A percentile compares a stretch with the other conserved stretches of the same genome.
phyloP scores from a whole-genome alignment of 768 basidiomycete species.

The Cubamyces lactineus region DNA sequence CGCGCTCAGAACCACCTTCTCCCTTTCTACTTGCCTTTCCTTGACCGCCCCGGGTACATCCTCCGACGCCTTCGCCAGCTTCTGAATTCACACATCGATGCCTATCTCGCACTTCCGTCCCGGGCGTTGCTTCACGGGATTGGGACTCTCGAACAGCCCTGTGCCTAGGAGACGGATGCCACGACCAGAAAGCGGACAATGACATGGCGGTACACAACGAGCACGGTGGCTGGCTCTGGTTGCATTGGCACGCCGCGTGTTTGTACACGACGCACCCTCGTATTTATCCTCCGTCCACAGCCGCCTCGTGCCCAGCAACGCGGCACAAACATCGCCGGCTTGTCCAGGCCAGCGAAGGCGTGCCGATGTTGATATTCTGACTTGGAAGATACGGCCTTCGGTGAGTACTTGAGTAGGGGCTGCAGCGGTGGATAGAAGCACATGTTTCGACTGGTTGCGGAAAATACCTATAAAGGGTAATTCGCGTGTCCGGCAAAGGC shows the following conservation, averaged over 20 bases:
- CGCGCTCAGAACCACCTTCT: too few species aligned
- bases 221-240: not conserved
- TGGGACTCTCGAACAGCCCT: slow-evolving; percentile 11
- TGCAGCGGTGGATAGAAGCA: not conserved
- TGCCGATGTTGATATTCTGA: not conserved
- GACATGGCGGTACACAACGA: slow-evolving; percentile 1
- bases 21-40: slow-evolving; percentile 16
- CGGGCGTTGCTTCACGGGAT: not conserved
- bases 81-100: slow-evolving; percentile 20
- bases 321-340: not conserved
- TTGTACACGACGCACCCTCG: slow-evolving; percentile 16
- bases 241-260: slow-evolving; percentile 11
- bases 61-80: not conserved
- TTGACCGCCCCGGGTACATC: not conserved
- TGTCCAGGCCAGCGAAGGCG: not conserved
- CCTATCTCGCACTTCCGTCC: slow-evolving; percentile 10
- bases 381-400: not conserved
- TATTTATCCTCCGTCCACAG: slow-evolving; percentile 4
- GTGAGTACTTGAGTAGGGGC: not conserved
- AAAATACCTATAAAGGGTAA: not conserved
- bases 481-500: slow-evolving; percentile 5
- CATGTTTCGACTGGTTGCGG: slow-evolving; percentile 3
- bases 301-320: slow-evolving; percentile 8
- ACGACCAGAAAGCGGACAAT: not conserved
- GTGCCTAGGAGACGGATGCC: not conserved